Conservation (phyloP, 2,329 filamentous ascomycete genomes). For the Xylariaceae sp. region DNA sequence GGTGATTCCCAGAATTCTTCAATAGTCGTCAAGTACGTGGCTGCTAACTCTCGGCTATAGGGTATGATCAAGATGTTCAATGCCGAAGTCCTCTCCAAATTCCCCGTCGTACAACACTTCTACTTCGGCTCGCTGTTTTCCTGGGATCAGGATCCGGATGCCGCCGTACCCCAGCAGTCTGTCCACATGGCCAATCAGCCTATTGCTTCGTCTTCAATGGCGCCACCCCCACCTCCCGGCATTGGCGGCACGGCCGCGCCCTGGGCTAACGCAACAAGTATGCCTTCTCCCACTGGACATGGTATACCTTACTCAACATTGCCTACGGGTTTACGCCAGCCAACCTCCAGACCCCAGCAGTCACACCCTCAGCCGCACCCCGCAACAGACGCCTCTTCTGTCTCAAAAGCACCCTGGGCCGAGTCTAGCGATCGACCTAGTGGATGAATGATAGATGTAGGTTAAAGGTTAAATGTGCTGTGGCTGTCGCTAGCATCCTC, state of each 20-base stretch:
- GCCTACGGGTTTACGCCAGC: slow-evolving; percentile 22
- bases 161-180: slow-evolving; percentile 42
- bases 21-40: neutral
- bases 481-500: neutral
- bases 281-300: slow-evolving; percentile 33
- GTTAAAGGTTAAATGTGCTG: neutral
- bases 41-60: slow-evolving; percentile 34
- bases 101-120: slow-evolving; percentile 97
- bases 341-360: slow-evolving; percentile 20
- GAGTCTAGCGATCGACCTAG: slow-evolving; percentile 28
- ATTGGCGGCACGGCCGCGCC: slow-evolving; percentile 38
- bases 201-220: slow-evolving; percentile 27
- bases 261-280: slow-evolving; percentile 40
- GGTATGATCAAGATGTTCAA: slow-evolving; percentile 99
- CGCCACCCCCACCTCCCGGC: slow-evolving; percentile 20
- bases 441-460: slow-evolving; percentile 15
- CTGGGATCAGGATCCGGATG: slow-evolving; percentile 64
- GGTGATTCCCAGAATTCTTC: slow-evolving; percentile 32
- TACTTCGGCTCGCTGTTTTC: slow-evolving; percentile 74
- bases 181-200: slow-evolving; percentile 56
- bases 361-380: slow-evolving; percentile 19
- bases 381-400: slow-evolving; percentile 12
- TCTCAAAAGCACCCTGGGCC: slow-evolving; percentile 26
- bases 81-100: slow-evolving; percentile 91
- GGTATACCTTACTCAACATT: slow-evolving; percentile 29